These are phyloP conservation scores for Backusella westeae DNA, from an alignment of 192 early-diverging fungal genomes.

Conservation along the genomic window DNA sequence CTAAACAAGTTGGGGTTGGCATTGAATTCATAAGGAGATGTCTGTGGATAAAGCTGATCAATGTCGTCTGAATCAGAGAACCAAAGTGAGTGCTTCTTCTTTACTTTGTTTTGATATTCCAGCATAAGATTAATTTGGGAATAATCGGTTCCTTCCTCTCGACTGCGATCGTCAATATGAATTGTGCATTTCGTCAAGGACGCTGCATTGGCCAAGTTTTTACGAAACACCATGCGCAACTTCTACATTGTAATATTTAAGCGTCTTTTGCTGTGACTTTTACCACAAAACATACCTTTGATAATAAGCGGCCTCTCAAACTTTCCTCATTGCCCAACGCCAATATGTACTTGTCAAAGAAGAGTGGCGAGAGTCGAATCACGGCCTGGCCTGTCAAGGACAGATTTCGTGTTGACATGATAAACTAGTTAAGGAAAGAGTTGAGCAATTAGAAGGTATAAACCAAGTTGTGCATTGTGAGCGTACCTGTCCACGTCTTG, in stretches of 20 bases:
- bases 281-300: not conserved
- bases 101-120: not conserved
- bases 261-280: not conserved
- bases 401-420: not conserved
- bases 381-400: constrained; percentile 10
- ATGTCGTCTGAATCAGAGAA: not conserved
- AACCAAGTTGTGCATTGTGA: not conserved
- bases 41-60: not conserved
- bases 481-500: not conserved
- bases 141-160: not conserved
- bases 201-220: not conserved
- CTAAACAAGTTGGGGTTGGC: not conserved
- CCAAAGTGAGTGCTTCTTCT: not conserved
- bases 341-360: constrained; percentile 2
- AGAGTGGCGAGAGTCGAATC: constrained; percentile 4
- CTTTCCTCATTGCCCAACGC: not conserved
- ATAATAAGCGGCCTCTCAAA: not conserved
- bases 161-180: not conserved
- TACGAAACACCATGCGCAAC: not conserved
- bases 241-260: not conserved
- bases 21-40: not conserved
- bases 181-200: not conserved
- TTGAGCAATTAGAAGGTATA: not conserved
- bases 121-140: not conserved
- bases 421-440: not conserved